phyloP scores from a whole-genome alignment of 805 yeast species.

The Hanseniaspora mollemarum region DNA sequence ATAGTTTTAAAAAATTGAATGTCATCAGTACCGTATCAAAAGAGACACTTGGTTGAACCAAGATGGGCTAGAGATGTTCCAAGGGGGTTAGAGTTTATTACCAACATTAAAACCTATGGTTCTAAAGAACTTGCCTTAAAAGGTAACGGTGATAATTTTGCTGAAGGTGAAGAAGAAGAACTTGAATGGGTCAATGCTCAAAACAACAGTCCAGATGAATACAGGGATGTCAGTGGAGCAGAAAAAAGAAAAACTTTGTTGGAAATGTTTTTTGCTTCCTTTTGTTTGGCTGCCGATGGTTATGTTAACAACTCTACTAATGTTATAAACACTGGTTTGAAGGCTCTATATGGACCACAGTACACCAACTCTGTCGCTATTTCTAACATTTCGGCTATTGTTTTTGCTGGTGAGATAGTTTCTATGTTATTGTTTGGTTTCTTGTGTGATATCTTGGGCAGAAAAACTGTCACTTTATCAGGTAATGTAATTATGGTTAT shows the following conservation, averaged over 20 bases:
- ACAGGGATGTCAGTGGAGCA: background rate
- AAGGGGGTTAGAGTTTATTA: constrained; percentile 30
- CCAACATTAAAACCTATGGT: constrained; percentile 9
- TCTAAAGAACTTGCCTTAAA: constrained; percentile 6
- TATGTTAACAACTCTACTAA: constrained; percentile 78
- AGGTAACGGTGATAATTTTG: background rate
- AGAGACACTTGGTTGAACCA: constrained; percentile 21
- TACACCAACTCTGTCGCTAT: constrained; percentile 58
- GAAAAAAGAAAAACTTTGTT: constrained; percentile 9
- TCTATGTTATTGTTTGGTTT: constrained; percentile 78
- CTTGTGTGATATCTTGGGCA: constrained; percentile 64
- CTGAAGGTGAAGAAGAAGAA: constrained; percentile 7
- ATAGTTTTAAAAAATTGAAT: too few species aligned
- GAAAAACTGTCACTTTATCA: constrained; percentile 72
- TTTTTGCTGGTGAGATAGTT: constrained; percentile 82
- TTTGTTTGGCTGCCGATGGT: constrained; percentile 69
- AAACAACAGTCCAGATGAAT: background rate
- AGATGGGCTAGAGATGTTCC: constrained; percentile 42
- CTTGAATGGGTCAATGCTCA: constrained; percentile 5
- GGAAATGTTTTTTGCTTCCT: constrained; percentile 15
- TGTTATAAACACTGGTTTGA: constrained; percentile 64
- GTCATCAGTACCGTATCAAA: background rate
- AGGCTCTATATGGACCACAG: constrained; percentile 52
- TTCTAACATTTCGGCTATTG: constrained; percentile 73
- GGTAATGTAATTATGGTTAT: constrained; percentile 65